These are phyloP conservation scores for Pinus albicaulis DNA, from an alignment of 75 land plant genomes.

Conservation along the genomic window DNA sequence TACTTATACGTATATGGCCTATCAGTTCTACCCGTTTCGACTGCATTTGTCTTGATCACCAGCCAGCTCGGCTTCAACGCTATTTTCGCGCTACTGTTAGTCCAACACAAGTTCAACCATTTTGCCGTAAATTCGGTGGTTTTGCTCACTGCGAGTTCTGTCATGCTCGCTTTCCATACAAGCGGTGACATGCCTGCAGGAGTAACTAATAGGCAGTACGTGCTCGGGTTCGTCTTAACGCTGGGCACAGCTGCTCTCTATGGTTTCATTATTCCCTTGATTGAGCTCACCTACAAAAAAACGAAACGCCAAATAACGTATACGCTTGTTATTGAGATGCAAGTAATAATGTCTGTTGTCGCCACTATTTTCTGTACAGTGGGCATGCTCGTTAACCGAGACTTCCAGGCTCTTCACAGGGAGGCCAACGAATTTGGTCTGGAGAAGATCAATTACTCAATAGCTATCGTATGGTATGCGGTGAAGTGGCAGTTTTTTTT, in stretches of 20 bases:
- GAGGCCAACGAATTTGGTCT: too few relatives aligned
- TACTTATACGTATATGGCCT: too few relatives aligned
- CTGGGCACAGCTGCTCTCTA: conserved; percentile 12
- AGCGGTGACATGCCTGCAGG: conserved; percentile 10
- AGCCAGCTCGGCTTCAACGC: too few relatives aligned
- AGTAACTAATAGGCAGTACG: conserved; percentile 12
- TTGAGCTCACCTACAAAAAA: neutral
- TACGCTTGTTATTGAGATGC: neutral
- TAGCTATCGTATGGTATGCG: too few relatives aligned
- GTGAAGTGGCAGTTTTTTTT: too few relatives aligned
- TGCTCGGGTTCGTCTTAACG: conserved; percentile 8
- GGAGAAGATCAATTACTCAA: too few relatives aligned
- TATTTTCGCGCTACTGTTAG: neutral
- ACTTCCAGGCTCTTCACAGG: too few relatives aligned
- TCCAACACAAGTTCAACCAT: neutral
- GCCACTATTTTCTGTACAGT: neutral
- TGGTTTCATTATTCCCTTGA: conserved; percentile 13
- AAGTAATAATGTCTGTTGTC: neutral
- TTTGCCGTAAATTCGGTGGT: conserved; percentile 4
- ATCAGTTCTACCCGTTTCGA: too few relatives aligned
- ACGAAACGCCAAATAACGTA: neutral
- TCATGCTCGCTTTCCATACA: conserved; percentile 8
- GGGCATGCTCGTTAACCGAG: neutral
- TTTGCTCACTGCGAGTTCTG: conserved; percentile 9
- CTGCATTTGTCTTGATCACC: too few relatives aligned